Conservation (phyloP, 352 stramenopile species). For the Phytophthora niederhauseri region DNA sequence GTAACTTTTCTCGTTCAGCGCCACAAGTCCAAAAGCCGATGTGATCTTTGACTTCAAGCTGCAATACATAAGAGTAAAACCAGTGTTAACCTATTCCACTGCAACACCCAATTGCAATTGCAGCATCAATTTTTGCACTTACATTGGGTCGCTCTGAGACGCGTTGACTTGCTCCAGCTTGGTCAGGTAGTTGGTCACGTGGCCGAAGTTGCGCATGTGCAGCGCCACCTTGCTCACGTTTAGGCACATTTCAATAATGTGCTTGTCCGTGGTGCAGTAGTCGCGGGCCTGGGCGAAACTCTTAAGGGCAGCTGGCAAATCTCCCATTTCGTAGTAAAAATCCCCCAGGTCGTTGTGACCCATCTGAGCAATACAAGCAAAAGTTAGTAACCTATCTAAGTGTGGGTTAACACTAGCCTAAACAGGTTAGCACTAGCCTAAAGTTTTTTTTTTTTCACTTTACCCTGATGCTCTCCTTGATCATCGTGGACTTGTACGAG, state of each 20-base stretch:
- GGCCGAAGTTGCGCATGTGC: conserved; percentile 86
- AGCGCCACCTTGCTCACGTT: conserved; percentile 90
- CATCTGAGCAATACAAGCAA: conserved; percentile 58
- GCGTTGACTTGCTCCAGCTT: conserved; percentile 85
- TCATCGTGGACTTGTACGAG: conserved; percentile 92
- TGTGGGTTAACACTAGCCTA: neutral
- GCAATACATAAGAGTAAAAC: conserved; percentile 26
- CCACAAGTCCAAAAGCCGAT: conserved; percentile 77
- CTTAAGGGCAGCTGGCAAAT: conserved; percentile 78
- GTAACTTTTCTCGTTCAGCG: conserved; percentile 85
- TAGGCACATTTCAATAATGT: conserved; percentile 91
- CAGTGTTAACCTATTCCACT: neutral
- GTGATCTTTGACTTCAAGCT: conserved; percentile 87
- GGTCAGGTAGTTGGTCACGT: conserved; percentile 88
- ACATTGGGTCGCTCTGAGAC: conserved; percentile 77
- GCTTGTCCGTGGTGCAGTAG: conserved; percentile 91
- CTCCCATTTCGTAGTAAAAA: conserved; percentile 88
- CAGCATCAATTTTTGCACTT: conserved; percentile 11
- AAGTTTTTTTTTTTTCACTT: conserved; percentile 4
- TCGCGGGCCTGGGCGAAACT: conserved; percentile 88
- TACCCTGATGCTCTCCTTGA: conserved; percentile 90
- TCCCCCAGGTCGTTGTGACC: conserved; percentile 88
- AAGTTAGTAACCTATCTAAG: neutral
- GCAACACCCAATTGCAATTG: neutral
- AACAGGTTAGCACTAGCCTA: neutral